These are phyloP conservation scores for Mycena indigotica DNA, from an alignment of 768 basidiomycete species.

Conservation along the genomic window DNA sequence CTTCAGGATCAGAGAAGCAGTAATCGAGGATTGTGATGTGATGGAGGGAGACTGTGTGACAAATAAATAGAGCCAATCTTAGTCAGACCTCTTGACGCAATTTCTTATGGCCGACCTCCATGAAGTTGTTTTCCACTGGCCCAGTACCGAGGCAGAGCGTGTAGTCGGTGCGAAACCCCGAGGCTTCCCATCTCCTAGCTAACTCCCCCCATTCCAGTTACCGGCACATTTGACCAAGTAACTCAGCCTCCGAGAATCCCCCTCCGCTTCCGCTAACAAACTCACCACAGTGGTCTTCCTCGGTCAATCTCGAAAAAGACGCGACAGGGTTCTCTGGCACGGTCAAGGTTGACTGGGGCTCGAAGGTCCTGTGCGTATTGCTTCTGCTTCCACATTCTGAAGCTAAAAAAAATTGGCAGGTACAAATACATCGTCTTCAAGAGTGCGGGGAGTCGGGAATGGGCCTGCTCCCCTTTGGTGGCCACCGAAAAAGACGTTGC, in stretches of 20 bases:
- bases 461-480: conserved; percentile 58
- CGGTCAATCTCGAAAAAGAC: conserved; percentile 55
- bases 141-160: conserved; percentile 51
- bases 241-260: conserved; percentile 31
- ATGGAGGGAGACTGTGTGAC: conserved; percentile 1
- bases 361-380: neutral
- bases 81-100: neutral
- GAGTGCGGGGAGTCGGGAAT: conserved; percentile 64
- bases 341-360: conserved; percentile 22
- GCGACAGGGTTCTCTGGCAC: conserved; percentile 57
- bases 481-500: conserved; percentile 62
- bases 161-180: conserved; percentile 58
- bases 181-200: neutral
- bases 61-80: conserved; percentile 38
- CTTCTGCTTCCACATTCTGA: neutral
- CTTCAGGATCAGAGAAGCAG: conserved; percentile 41
- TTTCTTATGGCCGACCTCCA: conserved; percentile 45
- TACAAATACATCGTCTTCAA: conserved; percentile 87
- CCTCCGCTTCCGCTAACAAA: no score
- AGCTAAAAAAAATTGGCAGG: neutral
- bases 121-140: conserved; percentile 44
- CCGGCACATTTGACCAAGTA: conserved; percentile 80
- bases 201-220: conserved; percentile 34
- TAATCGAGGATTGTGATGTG: conserved; percentile 1
- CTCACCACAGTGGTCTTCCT: conserved; percentile 60